These are phyloP conservation scores for Lycium barbarum DNA, from an alignment of 257 asterid species.

Conservation along the genomic window DNA sequence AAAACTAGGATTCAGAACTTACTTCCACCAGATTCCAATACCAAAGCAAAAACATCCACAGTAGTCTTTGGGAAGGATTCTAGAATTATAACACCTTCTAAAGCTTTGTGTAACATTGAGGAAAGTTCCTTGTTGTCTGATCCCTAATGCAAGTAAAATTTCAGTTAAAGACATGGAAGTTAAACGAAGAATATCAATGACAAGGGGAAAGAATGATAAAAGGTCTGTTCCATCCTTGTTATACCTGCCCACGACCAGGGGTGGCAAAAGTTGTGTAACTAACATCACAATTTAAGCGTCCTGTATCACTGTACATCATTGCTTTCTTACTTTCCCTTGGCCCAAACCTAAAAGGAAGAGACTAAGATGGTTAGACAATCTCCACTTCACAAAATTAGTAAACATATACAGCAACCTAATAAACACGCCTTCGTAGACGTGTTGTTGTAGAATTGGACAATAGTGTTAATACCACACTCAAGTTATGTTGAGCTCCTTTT, in stretches of 20 bases:
- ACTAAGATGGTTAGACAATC: not conserved
- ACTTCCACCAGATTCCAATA: conserved; percentile 99
- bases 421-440: no score
- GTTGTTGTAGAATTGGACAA: no score
- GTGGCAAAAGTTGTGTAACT: conserved; percentile 84
- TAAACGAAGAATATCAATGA: conserved; percentile 20
- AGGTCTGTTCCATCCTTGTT: conserved; percentile 12
- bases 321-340: conserved; percentile 99
- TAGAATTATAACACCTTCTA: conserved; percentile 90
- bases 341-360: conserved; percentile 65
- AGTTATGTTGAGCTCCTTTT: no score
- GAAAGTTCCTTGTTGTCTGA: conserved; percentile 84
- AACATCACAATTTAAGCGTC: conserved; percentile 90
- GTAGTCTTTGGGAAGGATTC: conserved; percentile 95
- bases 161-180: conserved; percentile 30
- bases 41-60: conserved; percentile 98
- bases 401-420: no score
- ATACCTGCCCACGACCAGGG: conserved; percentile 78
- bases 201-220: conserved; percentile 18
- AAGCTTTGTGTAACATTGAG: conserved; percentile 88
- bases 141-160: conserved; percentile 49
- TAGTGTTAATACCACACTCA: no score
- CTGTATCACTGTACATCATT: conserved; percentile 86
- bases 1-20: conserved; percentile 43
- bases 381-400: no score